These are phyloP conservation scores for Excoecaria agallocha DNA, from an alignment of 345 rosid genomes.

Conservation along the genomic window DNA sequence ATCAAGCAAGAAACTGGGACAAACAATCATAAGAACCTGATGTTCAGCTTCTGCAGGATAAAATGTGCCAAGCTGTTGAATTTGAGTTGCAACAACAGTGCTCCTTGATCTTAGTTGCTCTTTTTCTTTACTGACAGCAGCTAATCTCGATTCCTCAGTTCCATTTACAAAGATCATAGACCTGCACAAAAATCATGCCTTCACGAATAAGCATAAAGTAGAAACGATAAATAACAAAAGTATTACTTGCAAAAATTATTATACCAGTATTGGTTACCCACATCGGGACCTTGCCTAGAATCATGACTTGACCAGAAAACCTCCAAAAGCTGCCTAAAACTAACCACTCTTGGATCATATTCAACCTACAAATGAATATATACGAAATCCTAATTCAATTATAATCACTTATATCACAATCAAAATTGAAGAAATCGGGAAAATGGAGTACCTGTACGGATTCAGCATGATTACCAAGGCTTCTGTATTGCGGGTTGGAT, in stretches of 20 bases:
- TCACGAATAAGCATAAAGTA: background rate
- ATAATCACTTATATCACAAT: background rate
- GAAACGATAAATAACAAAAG: background rate
- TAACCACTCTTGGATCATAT: constrained; percentile 65
- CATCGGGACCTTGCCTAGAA: constrained; percentile 95
- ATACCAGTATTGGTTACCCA: constrained; percentile 88
- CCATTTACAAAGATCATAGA: constrained; percentile 82
- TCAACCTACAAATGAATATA: constrained; percentile 54
- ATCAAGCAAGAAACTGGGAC: background rate
- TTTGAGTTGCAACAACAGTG: constrained; percentile 77
- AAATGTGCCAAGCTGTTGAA: constrained; percentile 62
- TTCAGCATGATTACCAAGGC: constrained; percentile 80
- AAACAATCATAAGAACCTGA: constrained; percentile 48
- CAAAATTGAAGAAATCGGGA: background rate
- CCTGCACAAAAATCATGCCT: constrained; percentile 34
- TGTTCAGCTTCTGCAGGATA: constrained; percentile 92
- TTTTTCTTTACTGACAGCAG: constrained; percentile 69
- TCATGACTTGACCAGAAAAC: constrained; percentile 93
- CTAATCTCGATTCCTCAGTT: constrained; percentile 73
- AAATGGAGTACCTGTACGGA: constrained; percentile 59
- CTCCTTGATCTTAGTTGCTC: constrained; percentile 73
- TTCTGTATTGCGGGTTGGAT: constrained; percentile 70
- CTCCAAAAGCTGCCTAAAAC: constrained; percentile 72
- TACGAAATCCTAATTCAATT: background rate
- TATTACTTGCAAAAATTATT: background rate